Evolutionary conservation across 495 filamentous ascomycete genomes (phyloP).

Genomic region (Lepraria neglecta): DNA sequence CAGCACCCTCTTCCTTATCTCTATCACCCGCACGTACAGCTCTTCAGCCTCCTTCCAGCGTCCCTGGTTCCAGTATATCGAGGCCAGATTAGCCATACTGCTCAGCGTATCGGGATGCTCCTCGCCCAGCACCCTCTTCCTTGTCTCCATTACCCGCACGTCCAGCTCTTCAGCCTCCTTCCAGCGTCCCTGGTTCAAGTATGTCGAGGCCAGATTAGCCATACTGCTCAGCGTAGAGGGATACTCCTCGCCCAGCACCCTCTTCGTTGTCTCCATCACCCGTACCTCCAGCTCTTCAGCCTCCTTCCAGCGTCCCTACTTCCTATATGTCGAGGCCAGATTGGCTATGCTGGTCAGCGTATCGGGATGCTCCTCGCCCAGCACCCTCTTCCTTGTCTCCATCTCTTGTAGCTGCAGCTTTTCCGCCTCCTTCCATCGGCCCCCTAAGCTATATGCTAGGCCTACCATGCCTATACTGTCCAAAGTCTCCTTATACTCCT

Average conservation of each 20-base stretch:
- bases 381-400: conserved; percentile 23
- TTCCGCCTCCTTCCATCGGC: conserved; percentile 31
- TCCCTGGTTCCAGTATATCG: background rate
- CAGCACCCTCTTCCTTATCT: conserved; percentile 1
- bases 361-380: background rate
- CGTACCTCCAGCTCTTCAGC: conserved; percentile 27
- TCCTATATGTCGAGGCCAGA: background rate
- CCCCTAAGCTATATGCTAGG: conserved; percentile 25
- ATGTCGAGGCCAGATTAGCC: background rate
- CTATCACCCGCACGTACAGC: conserved; percentile 13
- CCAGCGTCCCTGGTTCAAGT: background rate
- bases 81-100: conserved; percentile 32
- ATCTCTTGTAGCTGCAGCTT: conserved; percentile 25
- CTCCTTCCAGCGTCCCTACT: too few species aligned
- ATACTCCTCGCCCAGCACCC: conserved; percentile 7
- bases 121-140: conserved; percentile 13
- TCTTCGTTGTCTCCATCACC: conserved; percentile 24
- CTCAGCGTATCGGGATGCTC: conserved; percentile 21
- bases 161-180: conserved; percentile 30
- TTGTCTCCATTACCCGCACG: conserved; percentile 25
- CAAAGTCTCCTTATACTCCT: conserved; percentile 26
- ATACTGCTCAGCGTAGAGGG: conserved; percentile 22
- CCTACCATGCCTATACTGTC: conserved; percentile 22
- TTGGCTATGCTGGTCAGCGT: conserved; percentile 22
- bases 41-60: conserved; percentile 19